Base-by-base conservation (phyloP, 1,284 basidiomycete species). In the Marasmius fiardii region DNA sequence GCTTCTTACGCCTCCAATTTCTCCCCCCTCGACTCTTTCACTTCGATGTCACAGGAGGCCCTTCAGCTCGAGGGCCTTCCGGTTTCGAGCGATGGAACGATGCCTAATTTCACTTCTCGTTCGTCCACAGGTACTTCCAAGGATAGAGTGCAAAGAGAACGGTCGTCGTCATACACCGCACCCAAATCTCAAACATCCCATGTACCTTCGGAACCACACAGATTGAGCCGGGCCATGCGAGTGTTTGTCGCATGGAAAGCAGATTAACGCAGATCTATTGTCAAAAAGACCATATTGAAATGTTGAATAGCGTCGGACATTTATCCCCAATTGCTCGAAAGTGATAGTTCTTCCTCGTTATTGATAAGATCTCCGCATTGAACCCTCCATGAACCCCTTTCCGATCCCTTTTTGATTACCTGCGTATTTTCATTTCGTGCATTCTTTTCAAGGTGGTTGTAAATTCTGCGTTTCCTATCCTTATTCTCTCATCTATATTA, bases 201-300 rank as follows among this genome's bases (percentile, higher is more conserved):
- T n/a, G 11, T 43, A n/a, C 41, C 26, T 24, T 23, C 31, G 16
- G 39, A 49, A 4, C 51, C 69, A 10, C 71, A 73, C 34, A 73
- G 73, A 54, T 66, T 82, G 16, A 81, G 81, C 64, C 75, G 83
- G 35, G 74, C 76, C 7, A 71, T 83, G 56, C 75, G 82, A 24
- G 78, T 82, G 11, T 82, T 81, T 61, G 78, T 81, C 14, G 82
- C 80, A 43, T 82, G 82, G 81, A 86, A 86, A 65, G 62, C 69
- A 14, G 41, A 52, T 10, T 43, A 14, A 53, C 12, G 28, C 16
- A n/a, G 4, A 20, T 23, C 31, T 51, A 23, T 21, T 39, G 6
- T 20, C 26, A 31, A 10, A 31, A 31, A 31, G 28, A 10, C n/a
- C n/a, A n/a, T n/a, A n/a, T n/a, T n/a, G n/a, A n/a, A 31, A 31